These are phyloP conservation scores for Pichia inconspicua DNA, from an alignment of 1,139 yeast genomes.

Conservation along the genomic window DNA sequence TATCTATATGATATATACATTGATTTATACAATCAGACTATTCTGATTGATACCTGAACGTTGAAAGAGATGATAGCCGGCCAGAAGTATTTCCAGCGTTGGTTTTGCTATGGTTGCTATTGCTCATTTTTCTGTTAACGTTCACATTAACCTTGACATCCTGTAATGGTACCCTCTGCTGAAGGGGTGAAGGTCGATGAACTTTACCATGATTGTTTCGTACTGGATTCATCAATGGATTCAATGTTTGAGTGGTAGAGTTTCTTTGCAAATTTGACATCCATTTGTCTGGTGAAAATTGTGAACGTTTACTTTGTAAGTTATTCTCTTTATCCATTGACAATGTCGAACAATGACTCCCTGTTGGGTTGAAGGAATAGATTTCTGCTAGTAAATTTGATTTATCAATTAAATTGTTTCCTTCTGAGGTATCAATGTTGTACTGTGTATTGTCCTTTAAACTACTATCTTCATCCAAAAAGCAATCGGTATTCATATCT, in stretches of 20 bases:
- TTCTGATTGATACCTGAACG: neutral
- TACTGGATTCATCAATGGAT: neutral
- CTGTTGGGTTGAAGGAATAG: slow-evolving; percentile 9
- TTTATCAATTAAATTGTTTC: slow-evolving; percentile 8
- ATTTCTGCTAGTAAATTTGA: slow-evolving; percentile 15
- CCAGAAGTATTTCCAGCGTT: neutral
- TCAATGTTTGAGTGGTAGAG: neutral
- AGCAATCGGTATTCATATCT: slow-evolving; percentile 14
- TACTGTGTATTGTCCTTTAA: neutral
- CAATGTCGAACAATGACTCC: neutral
- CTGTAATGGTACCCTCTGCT: slow-evolving; percentile 7
- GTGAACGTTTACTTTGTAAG: neutral
- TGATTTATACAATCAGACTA: neutral
- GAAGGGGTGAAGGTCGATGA: slow-evolving; percentile 10
- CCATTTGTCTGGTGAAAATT: slow-evolving; percentile 8
- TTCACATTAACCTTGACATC: slow-evolving; percentile 7
- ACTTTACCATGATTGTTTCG: neutral
- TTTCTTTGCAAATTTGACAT: neutral
- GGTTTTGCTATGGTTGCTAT: neutral
- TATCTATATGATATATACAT: no score
- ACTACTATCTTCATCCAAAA: slow-evolving; percentile 5
- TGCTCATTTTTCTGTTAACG: neutral
- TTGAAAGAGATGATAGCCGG: neutral
- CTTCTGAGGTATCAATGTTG: neutral
- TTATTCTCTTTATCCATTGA: neutral